phyloP scores from a whole-genome alignment of 495 filamentous ascomycete species.

The Daldinia caldariorum region DNA sequence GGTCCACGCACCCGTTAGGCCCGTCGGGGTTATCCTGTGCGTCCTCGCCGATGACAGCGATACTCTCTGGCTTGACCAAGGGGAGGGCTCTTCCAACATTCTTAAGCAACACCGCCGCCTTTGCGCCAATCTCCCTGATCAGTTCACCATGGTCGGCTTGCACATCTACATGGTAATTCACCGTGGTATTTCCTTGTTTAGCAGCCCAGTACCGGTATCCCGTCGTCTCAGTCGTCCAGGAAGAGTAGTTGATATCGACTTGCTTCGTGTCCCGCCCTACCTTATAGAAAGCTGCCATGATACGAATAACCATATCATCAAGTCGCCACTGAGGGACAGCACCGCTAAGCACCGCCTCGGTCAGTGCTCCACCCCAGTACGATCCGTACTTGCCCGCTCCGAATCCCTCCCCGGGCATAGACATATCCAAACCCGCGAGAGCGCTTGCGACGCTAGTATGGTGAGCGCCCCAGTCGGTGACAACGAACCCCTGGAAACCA shows the following conservation, averaged over 20 bases:
- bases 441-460: constrained; percentile 81
- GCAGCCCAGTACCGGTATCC: constrained; percentile 71
- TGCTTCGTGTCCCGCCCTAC: constrained; percentile 67
- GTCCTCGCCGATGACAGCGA: constrained; percentile 72
- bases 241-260: constrained; percentile 84
- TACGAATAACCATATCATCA: constrained; percentile 89
- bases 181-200: constrained; percentile 63
- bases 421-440: constrained; percentile 87
- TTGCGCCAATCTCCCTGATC: constrained; percentile 67
- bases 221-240: constrained; percentile 80
- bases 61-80: constrained; percentile 59
- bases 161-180: constrained; percentile 72
- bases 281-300: constrained; percentile 89
- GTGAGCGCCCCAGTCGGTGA: constrained; percentile 92
- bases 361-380: constrained; percentile 81
- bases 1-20: constrained; percentile 56
- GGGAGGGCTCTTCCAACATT: constrained; percentile 66
- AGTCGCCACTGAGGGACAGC: constrained; percentile 80
- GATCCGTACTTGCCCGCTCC: constrained; percentile 66
- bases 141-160: constrained; percentile 58
- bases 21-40: constrained; percentile 62
- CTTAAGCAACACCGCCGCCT: constrained; percentile 70
- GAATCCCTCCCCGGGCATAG: constrained; percentile 86
- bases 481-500: constrained; percentile 70
- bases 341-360: constrained; percentile 76